Base-by-base conservation (phyloP, 2,329 filamentous ascomycete genomes). In the Beauveria bassiana region DNA sequence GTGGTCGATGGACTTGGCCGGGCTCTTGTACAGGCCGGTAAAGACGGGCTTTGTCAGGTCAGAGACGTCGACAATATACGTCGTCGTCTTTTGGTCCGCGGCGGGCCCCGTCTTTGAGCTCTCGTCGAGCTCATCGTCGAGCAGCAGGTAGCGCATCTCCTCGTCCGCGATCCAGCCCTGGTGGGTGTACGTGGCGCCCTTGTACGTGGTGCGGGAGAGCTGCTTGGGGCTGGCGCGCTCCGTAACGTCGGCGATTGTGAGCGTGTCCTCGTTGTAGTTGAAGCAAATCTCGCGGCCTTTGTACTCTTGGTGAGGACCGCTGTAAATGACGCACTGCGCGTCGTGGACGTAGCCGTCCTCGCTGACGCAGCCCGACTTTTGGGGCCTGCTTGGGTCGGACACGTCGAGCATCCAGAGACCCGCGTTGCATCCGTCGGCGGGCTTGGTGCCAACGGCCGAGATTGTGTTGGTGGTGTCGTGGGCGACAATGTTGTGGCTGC, bases 361-460 rank as follows among this genome's bases (percentile, higher is more conserved):
- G 38, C 73, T 72, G n/a, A 76, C 77, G 65, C 79, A 83, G 61
- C 80, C 80, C 3, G 79, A 73, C 20, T 73, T 77, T n/a, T 70
- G 77, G 3, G 81, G 82, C 14, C 79, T 80, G 14, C 76, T 69
- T 3, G 80, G 80, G 62, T 84, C 75, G 0, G 74, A 75, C 40
- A 85, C 75, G 68, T 85, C 79, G 62, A 85, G 78, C 71, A 83
- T 83, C 68, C 81, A 80, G 46, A 84, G 73, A 6, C 82, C 81
- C 14, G 75, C 74, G 9, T 71, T 72, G 72, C 80, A 83, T 18
- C 69, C 68, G 38, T 66, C 67, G 26, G 62, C 64, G 54, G 73
- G 73, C 14, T 74, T 73, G n/a, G 73, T 72, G 14, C 75, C 74
- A n/a, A 74, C 74, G 22, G 77, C 78, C 12, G 78, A 75, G 52